Evolutionary conservation across 208 protist species (phyloP), one percentile per base, ranked within the genome.

Genomic region (Crithidia expoeki): DNA sequence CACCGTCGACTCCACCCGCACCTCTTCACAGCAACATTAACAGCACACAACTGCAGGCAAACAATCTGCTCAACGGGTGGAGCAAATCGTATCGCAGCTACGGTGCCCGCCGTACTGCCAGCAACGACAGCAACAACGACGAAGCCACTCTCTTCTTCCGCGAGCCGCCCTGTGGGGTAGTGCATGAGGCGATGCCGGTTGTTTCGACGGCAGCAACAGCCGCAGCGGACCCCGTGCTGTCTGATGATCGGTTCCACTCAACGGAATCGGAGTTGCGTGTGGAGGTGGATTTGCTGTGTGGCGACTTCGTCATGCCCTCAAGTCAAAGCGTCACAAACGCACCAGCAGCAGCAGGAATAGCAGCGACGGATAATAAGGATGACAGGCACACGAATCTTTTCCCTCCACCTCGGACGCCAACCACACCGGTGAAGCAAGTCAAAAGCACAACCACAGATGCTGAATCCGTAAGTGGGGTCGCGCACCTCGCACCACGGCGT

Each of bases 301-400:
- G 67, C 19, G 63, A 68, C 52, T 65, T 80, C 34, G 49, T 68
- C n/a, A 36, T 72, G 33, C 56, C 62, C 0, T 80, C 74, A 17
- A 44, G 34, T n/a, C 30, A 28, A 38, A 27, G 11, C 21, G 16
- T n/a, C n/a, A 32, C 27, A 4, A 23, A 32, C 0, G 1, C 50
- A 0, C 12, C 44, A 36, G n/a, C 58, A n/a, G n/a, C 38, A 57
- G 30, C 49, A 40, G 49, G 28, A 50, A 23, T n/a, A 27, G 21
- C 38, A 7, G 21, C 55, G 12, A 40, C 36, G 36, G 36, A 5
- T 40, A 12, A 40, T 12, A 40, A 5, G 12, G 36, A 12, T 40
- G 36, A 12, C 36, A 40, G 36, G n/a, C n/a, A n/a, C n/a, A 3
- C 46, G 17, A 21, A 7, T 7, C 46, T 51, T 11, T 21, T 51